These are phyloP conservation scores for Apiotrichum mycotoxinovorans DNA, from an alignment of 1,284 basidiomycete genomes.

Conservation along the genomic window DNA sequence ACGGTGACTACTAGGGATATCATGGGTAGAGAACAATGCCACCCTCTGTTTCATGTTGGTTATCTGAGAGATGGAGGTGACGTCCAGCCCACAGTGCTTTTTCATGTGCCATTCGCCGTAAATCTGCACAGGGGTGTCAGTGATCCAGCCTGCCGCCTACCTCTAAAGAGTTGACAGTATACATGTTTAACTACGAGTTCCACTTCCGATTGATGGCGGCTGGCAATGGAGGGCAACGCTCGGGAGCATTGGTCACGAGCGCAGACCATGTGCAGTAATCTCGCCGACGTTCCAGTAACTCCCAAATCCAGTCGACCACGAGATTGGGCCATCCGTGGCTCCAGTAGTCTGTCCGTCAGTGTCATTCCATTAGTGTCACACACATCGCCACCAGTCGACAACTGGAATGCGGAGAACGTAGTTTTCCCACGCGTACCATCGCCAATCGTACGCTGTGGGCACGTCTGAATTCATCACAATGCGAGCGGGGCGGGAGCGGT, in stretches of 20 bases:
- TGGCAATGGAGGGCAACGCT: conserved; percentile 28
- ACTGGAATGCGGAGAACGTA: conserved; percentile 53
- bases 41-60: no score
- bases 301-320: conserved; percentile 31
- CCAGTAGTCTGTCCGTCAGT: neutral
- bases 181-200: neutral
- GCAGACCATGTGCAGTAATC: conserved; percentile 38
- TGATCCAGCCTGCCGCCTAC: no score
- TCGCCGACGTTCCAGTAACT: conserved; percentile 14
- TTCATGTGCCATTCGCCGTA: no score
- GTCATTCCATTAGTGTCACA: no score
- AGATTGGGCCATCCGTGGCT: conserved; percentile 18
- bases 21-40: no score
- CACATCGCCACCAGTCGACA: conserved; percentile 53
- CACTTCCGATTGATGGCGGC: neutral
- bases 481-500: conserved; percentile 41
- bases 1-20: neutral
- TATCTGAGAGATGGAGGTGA: no score
- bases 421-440: conserved; percentile 55
- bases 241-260: conserved; percentile 18
- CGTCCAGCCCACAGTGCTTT: no score
- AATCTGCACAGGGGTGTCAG: no score
- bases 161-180: no score
- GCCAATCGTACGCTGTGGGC: conserved; percentile 49
- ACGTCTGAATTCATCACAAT: conserved; percentile 56